A percentile compares a stretch with the other conserved stretches of the same genome.
phyloP scores from a whole-genome alignment of 176 grass and related monocot species.

The Oryza officinalis region DNA sequence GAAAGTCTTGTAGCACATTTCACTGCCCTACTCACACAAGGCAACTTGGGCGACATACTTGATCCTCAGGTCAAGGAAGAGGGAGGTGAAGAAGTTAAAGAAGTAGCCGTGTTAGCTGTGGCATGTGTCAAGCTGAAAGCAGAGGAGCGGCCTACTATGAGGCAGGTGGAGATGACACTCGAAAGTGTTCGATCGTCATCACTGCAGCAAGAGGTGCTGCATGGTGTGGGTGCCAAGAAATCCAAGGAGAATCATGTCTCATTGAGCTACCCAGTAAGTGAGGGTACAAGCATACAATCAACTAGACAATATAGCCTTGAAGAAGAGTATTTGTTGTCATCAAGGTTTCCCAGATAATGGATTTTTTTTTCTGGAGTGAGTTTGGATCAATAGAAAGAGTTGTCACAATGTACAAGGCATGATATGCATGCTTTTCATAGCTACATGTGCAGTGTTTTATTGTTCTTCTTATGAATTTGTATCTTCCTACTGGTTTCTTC shows the following conservation, averaged over 20 bases:
- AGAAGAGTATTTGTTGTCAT: slow-evolving; percentile 14
- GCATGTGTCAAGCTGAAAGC: slow-evolving; percentile 30
- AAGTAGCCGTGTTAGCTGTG: slow-evolving; percentile 12
- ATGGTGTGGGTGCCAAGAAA: neutral
- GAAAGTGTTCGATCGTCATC: neutral
- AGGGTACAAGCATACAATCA: neutral
- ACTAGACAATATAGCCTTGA: slow-evolving; percentile 5
- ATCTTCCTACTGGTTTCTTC: no score
- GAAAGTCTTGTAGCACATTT: neutral
- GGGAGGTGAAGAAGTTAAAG: slow-evolving; percentile 17
- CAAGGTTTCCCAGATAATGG: neutral
- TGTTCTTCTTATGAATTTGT: no score
- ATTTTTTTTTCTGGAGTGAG: neutral
- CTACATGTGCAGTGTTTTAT: no score
- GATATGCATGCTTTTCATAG: no score
- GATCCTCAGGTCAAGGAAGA: slow-evolving; percentile 1
- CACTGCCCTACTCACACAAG: neutral
- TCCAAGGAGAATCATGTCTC: neutral
- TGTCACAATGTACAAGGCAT: no score
- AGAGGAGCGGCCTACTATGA: slow-evolving; percentile 34
- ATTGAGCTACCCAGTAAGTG: neutral
- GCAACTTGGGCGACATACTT: neutral
- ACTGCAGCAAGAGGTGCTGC: neutral
- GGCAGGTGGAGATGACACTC: slow-evolving; percentile 25
- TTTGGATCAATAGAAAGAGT: no score